Percentiles rank a stretch among this genome's conserved stretches.
phyloP scores from a whole-genome alignment of 495 filamentous ascomycete genomes.

The Penicillium manginii region DNA sequence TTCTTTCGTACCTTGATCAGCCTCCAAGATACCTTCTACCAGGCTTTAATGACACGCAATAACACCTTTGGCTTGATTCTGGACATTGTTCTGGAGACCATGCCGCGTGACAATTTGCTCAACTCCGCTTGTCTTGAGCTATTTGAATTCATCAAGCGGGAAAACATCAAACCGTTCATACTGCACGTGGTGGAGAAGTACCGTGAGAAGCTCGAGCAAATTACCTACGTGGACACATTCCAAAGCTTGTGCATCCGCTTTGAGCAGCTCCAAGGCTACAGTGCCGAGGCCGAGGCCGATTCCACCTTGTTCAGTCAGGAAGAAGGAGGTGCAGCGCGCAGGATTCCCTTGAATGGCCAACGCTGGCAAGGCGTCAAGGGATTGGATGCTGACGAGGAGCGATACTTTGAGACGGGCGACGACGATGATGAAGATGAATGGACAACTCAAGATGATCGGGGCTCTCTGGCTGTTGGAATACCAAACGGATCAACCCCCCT shows the following conservation, averaged over 20 bases:
- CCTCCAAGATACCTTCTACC: constrained; percentile 90
- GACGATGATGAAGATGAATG: constrained; percentile 78
- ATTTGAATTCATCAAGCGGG: constrained; percentile 87
- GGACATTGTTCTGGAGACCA: constrained; percentile 83
- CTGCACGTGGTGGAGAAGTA: constrained; percentile 87
- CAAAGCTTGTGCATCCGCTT: constrained; percentile 73
- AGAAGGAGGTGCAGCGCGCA: constrained; percentile 49
- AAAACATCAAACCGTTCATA: constrained; percentile 81
- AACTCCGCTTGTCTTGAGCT: constrained; percentile 96
- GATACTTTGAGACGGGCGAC: constrained; percentile 91
- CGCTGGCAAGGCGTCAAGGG: constrained; percentile 80
- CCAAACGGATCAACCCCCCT: constrained; percentile 55
- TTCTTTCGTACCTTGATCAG: constrained; percentile 90
- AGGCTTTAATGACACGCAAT: constrained; percentile 82
- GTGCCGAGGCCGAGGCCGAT: constrained; percentile 60
- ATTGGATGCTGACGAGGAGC: constrained; percentile 85
- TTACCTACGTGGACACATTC: constrained; percentile 89
- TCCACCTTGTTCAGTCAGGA: constrained; percentile 55
- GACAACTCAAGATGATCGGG: constrained; percentile 37
- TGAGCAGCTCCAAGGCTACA: constrained; percentile 78
- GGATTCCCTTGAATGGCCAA: constrained; percentile 65
- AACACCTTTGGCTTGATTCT: constrained; percentile 86
- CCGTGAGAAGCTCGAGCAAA: constrained; percentile 74
- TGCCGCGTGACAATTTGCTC: constrained; percentile 94
- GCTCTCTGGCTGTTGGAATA: constrained; percentile 24